Percentiles rank a stretch among this genome's conserved stretches.
These are phyloP conservation scores for Colletotrichum horii DNA, from an alignment of 2,329 filamentous ascomycete species.

Conservation along the genomic window DNA sequence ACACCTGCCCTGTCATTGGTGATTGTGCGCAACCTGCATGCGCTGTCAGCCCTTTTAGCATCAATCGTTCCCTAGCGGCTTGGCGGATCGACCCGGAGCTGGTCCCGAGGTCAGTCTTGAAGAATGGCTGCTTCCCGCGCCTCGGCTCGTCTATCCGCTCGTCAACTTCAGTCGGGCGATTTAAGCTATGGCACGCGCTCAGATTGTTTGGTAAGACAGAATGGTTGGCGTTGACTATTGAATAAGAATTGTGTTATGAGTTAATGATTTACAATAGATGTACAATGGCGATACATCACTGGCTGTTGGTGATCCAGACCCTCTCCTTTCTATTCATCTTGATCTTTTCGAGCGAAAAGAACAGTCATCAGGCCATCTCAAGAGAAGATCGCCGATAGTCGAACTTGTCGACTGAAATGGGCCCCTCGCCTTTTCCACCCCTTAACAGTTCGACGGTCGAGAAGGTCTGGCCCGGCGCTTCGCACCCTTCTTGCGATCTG, in stretches of 20 bases:
- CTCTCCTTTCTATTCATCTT: neutral
- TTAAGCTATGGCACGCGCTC: neutral
- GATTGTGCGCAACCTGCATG: neutral
- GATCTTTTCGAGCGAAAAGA: neutral
- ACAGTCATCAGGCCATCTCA: neutral
- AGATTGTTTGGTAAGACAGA: neutral
- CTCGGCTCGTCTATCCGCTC: neutral
- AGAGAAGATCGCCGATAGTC: neutral
- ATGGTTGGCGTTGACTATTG: neutral
- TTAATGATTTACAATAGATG: neutral
- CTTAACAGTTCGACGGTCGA: neutral
- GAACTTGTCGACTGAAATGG: neutral
- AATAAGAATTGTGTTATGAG: neutral
- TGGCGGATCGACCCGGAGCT: neutral
- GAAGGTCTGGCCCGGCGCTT: neutral
- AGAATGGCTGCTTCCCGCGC: neutral
- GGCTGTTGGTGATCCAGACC: neutral
- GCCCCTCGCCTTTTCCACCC: neutral
- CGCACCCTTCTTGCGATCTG: neutral
- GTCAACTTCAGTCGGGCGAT: neutral
- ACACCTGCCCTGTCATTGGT: neutral
- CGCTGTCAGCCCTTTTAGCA: neutral
- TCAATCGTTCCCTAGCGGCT: neutral
- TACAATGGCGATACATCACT: neutral
- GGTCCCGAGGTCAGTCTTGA: neutral